Evolutionary conservation across 495 filamentous ascomycete species (phyloP), one percentile per base, ranked within the genome.

Genomic region (Pseudoneurospora amorphoporcata): DNA sequence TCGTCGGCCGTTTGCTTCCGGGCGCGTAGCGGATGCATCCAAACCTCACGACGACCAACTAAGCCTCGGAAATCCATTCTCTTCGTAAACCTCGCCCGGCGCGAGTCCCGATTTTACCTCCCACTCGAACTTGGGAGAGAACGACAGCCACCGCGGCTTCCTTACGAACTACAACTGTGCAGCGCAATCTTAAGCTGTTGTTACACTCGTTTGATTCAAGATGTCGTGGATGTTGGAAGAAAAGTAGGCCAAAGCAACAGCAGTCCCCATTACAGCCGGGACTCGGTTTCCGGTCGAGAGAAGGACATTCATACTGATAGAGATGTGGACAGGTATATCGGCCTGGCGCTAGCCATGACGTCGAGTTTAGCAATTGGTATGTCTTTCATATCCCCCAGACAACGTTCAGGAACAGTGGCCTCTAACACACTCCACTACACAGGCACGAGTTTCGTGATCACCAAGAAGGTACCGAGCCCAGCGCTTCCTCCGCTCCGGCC

Each of bases 391-490:
- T 35, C 2, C 53, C 29, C 29, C 53, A 65, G 14, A 37, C 14
- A 65, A 29, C 12, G 70, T 35, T 61, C 39, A 65, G 35, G 14
- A 70, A 39, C 3, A 39, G 12, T 35, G 42, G 35, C 39, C 70
- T 69, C 80, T 83, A 76, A 81, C 80, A 72, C 29, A 43, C 73
- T 71, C 37, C 71, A 68, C 53, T 14, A 71, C 69, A 69, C 80
- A 94, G 93, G 93, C 74, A 92, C 92, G 39, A 96, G 94, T 86
- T 96, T 97, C 79, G 92, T 97, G 73, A 94, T 97, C 76, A 96
- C 93, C 43, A 96, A 97, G 82, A 94, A 93, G 87, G 92, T 95
- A 81, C 71, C 76, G 69, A 47, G 19, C 72, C 71, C 58, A 32
- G 69, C 72, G 41, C 38, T 37, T 41, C 53, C 37, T 43, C 35